Percentiles rank a stretch among this genome's conserved stretches.
Conservation (phyloP, 2,329 filamentous ascomycete species). For the Fusarium albosuccineum region DNA sequence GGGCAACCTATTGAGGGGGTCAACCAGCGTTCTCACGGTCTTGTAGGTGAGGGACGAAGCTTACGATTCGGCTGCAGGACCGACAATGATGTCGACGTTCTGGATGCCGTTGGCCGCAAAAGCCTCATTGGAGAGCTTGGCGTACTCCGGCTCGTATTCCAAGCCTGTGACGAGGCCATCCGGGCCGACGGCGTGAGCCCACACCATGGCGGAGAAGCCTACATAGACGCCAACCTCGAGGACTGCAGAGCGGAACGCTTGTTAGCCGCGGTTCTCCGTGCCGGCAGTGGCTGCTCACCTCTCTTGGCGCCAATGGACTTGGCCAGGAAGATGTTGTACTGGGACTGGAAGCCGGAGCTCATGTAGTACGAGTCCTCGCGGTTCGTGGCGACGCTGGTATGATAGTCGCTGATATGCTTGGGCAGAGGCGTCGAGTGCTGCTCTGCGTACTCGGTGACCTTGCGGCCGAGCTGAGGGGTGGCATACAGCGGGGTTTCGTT, state of each 20-base stretch:
- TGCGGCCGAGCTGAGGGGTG: constrained; percentile 55
- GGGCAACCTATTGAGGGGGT: constrained; percentile 40
- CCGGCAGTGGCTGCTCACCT: constrained; percentile 40
- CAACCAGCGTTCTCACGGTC: too few relatives aligned
- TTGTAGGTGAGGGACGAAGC: constrained; percentile 26
- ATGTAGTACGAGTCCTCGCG: constrained; percentile 53
- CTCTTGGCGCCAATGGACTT: constrained; percentile 57
- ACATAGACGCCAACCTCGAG: constrained; percentile 64
- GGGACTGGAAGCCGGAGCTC: constrained; percentile 58
- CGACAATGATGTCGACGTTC: constrained; percentile 62
- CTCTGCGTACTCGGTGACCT: constrained; percentile 59
- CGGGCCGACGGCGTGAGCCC: constrained; percentile 61
- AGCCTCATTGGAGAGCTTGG: constrained; percentile 54
- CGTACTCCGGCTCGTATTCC: constrained; percentile 61
- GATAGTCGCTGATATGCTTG: constrained; percentile 57
- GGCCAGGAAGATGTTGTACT: constrained; percentile 57
- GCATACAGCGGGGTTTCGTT: constrained; percentile 57
- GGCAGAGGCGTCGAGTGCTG: constrained; percentile 58
- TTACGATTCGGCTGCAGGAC: constrained; percentile 62
- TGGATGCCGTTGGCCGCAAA: constrained; percentile 55
- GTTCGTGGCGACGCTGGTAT: constrained; percentile 47
- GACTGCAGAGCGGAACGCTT: constrained; percentile 48
- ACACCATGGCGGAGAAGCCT: constrained; percentile 63
- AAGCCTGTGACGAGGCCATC: constrained; percentile 59
- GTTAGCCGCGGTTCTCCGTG: neutral